phyloP scores from a whole-genome alignment of 371 early-diverging fungal species.

The Mucor circinelloides region DNA sequence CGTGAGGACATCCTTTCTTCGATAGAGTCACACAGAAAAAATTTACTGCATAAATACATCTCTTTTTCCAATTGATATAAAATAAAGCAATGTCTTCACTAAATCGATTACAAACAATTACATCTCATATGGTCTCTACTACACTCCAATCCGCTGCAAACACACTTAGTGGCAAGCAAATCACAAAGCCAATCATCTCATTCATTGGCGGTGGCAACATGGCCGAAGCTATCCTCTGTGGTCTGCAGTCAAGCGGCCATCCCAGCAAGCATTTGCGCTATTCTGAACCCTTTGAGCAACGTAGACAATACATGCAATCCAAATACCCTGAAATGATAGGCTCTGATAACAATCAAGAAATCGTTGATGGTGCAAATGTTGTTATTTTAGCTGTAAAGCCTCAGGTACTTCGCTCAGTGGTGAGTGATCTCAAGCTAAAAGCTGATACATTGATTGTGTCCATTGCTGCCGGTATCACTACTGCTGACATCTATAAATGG shows the following conservation, averaged over 20 bases:
- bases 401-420: constrained; percentile 77
- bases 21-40: constrained; percentile 2
- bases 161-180: background rate
- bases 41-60: background rate
- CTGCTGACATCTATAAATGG: constrained; percentile 77
- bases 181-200: constrained; percentile 45
- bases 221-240: constrained; percentile 91
- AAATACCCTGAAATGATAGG: constrained; percentile 59
- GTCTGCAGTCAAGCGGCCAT: constrained; percentile 75
- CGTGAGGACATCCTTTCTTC: constrained; percentile 1
- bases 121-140: constrained; percentile 26
- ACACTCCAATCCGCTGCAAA: constrained; percentile 1
- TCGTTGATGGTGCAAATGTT: constrained; percentile 64
- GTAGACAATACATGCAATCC: constrained; percentile 64
- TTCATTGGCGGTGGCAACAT: constrained; percentile 96
- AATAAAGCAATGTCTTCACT: constrained; percentile 3
- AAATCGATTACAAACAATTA: constrained; percentile 18
- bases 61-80: background rate
- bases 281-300: constrained; percentile 79
- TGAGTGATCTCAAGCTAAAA: constrained; percentile 44
- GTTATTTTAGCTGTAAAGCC: constrained; percentile 92
- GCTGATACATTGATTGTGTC: constrained; percentile 69
- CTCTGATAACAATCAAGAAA: constrained; percentile 47
- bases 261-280: constrained; percentile 70
- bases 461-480: constrained; percentile 89